Percentiles rank a stretch among this genome's conserved stretches.
phyloP scores from a whole-genome alignment of 108 stramenopile genomes.

The Nitzschia sp. region DNA sequence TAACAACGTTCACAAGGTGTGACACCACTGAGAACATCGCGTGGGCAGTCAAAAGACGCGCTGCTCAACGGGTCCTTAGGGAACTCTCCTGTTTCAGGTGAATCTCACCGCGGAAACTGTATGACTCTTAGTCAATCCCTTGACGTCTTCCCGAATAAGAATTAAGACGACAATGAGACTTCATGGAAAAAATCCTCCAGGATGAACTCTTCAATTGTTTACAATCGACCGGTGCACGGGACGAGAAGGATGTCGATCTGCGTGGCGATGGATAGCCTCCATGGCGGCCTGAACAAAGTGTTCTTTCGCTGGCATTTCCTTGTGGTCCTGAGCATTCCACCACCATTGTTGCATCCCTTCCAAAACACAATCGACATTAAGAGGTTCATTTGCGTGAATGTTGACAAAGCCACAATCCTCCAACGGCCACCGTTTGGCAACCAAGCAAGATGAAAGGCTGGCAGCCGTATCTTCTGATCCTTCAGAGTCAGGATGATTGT shows the following conservation, averaged over 20 bases:
- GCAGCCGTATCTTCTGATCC: background rate
- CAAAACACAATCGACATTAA: conserved; percentile 80
- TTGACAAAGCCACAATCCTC: conserved; percentile 42
- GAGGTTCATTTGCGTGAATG: conserved; percentile 54
- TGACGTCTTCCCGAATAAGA: too few relatives aligned
- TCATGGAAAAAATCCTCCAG: too few relatives aligned
- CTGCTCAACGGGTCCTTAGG: too few relatives aligned
- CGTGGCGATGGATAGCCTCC: conserved; percentile 59
- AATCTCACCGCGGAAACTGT: too few relatives aligned
- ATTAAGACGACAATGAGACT: too few relatives aligned
- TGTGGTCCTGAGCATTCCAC: conserved; percentile 3
- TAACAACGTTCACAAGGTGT: too few relatives aligned
- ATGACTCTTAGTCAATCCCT: too few relatives aligned
- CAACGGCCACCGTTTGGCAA: conserved; percentile 48
- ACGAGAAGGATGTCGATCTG: conserved; percentile 61
- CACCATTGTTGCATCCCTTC: conserved; percentile 78
- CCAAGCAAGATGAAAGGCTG: conserved; percentile 12
- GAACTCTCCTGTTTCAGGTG: too few relatives aligned
- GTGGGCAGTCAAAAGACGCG: too few relatives aligned
- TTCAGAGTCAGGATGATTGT: background rate
- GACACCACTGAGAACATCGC: too few relatives aligned
- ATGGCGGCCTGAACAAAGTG: conserved; percentile 57
- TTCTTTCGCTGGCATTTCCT: conserved; percentile 9
- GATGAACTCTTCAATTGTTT: too few relatives aligned
- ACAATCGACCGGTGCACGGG: conserved; percentile 19